These are phyloP conservation scores for Leishmania martiniquensis DNA, from an alignment of 208 protist species.

Conservation along the genomic window DNA sequence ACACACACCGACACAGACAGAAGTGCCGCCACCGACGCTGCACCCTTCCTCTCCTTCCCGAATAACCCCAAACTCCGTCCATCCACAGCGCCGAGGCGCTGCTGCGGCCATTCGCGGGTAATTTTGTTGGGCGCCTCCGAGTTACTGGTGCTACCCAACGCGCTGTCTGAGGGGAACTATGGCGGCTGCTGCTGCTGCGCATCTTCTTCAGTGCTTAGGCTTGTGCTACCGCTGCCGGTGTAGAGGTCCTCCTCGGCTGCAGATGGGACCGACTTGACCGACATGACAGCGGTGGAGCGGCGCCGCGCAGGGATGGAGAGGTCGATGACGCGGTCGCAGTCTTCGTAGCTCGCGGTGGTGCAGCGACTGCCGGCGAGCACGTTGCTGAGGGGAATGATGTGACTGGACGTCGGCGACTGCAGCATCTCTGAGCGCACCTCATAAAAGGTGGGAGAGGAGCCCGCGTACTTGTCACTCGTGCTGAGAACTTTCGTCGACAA, in stretches of 20 bases:
- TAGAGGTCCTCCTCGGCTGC: not conserved
- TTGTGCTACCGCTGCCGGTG: not conserved
- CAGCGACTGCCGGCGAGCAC: not conserved
- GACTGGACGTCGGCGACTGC: not conserved
- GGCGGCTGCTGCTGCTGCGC: not conserved
- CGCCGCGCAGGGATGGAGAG: not conserved
- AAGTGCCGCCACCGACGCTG: not conserved
- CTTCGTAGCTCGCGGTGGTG: not conserved
- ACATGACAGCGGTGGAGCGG: slow-evolving; percentile 8
- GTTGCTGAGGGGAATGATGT: not conserved
- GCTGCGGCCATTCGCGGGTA: not conserved
- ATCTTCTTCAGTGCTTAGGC: not conserved
- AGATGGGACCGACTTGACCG: not conserved
- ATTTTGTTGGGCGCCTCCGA: not conserved
- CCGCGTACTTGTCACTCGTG: not conserved
- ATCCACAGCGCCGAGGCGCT: no score
- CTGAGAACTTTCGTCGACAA: not conserved
- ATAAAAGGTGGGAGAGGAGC: not conserved
- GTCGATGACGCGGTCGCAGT: not conserved
- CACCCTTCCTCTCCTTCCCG: not conserved
- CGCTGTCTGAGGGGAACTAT: not conserved
- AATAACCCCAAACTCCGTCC: not conserved
- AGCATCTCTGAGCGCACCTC: not conserved
- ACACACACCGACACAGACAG: not conserved
- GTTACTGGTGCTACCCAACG: not conserved